Evolutionary conservation across 108 stramenopile genomes (phyloP), one percentile per base, ranked within the genome.

Genomic region (Fistulifera pelliculosa): DNA sequence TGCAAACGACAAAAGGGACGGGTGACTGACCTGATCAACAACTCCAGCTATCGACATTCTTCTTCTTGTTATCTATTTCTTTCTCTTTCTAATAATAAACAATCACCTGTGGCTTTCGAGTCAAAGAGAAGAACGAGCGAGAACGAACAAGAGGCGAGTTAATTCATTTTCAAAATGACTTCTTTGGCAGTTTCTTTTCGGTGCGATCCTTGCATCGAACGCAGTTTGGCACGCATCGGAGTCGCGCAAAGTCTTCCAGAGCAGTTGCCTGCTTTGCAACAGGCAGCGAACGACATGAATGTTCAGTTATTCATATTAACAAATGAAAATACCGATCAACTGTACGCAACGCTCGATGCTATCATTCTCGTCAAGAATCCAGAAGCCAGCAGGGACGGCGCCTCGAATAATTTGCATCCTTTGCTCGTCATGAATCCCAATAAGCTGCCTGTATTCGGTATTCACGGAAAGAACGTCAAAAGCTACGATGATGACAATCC

Each of bases 191-290:
- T 21, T 11, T 45, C 44, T 5, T 17, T 45, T 45, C 17, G 21
- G 5, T 51, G 50, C 50, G 50, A 51, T 27, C 50, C 50, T 2
- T 51, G 50, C 50, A 51, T 51, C 12, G 25, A 26, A n/a, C 50
- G 50, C 22, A 27, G 22, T 12, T 51, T 23, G 24, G 12, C 24
- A 4, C 50, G 24, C 7, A 10, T 51, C 7, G 16, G 44, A 6
- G 21, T 21, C 7, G 44, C 44, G 21, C 44, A 21, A 45, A 45
- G 19, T 21, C 22, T 51, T 23, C 25, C 24, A 2, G 6, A 23
- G 2, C 25, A 26, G 5, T n/a, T 7, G 24, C 50, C 22, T 3
- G 22, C 50, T n/a, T 23, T 51, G 22, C 24, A 26, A n/a, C 50
- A 51, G 12, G 50, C 50, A 5, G 50, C 50, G 15, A 3, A 23